Evolutionary conservation across 2,329 filamentous ascomycete species (phyloP).

Genomic region (Cladophialophora immunda): DNA sequence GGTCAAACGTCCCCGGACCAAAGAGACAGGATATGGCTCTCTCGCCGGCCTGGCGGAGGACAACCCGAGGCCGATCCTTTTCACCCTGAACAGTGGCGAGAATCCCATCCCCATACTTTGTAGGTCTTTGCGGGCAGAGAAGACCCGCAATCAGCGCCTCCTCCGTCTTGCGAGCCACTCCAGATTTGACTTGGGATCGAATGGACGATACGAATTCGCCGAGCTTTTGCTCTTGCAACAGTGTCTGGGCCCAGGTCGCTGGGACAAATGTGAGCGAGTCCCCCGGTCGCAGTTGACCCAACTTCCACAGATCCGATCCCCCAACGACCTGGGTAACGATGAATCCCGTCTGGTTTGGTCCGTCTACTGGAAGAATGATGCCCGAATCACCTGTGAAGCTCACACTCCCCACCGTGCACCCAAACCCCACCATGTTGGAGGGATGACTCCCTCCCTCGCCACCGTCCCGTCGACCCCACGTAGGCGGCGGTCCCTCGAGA

Average conservation of each 20-base stretch:
- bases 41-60: constrained; percentile 10
- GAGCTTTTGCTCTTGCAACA: neutral
- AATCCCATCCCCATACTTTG: too few species aligned
- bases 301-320: constrained; percentile 65
- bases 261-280: constrained; percentile 42
- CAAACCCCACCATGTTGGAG: constrained; percentile 65
- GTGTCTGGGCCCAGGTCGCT: neutral
- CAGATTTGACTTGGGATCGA: neutral
- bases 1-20: neutral
- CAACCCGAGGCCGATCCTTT: neutral
- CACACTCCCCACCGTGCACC: constrained; percentile 64
- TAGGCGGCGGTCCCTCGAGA: constrained; percentile 64
- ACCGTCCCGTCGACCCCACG: constrained; percentile 66
- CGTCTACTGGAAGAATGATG: constrained; percentile 65
- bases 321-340: constrained; percentile 63
- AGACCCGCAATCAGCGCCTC: too few species aligned
- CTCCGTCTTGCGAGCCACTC: neutral
- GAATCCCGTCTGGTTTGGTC: constrained; percentile 68
- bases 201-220: neutral
- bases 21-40: constrained; percentile 11
- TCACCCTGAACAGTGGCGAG: neutral
- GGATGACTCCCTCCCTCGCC: constrained; percentile 71
- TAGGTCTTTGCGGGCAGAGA: too few species aligned
- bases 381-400: constrained; percentile 69
- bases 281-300: constrained; percentile 61